Evolutionary conservation across 2,329 filamentous ascomycete genomes (phyloP).

Genomic region (Hymenoscyphus infarciens): DNA sequence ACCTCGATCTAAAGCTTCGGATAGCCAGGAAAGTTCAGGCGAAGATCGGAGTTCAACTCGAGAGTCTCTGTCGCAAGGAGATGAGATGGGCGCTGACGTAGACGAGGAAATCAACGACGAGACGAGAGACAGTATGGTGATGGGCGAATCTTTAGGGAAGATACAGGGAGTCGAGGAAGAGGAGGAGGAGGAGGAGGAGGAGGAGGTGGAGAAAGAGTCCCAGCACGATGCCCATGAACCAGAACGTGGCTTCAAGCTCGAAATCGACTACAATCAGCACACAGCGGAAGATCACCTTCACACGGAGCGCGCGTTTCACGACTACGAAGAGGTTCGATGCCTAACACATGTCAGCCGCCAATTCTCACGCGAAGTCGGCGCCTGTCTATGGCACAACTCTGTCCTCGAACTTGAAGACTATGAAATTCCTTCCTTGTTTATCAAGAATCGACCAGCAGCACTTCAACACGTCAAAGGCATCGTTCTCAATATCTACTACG

Average conservation of each 20-base stretch:
- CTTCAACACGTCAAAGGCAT: slow-evolving; percentile 5
- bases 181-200: not conserved
- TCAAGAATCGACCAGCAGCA: not conserved
- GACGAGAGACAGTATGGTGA: not conserved
- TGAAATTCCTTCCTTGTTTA: not conserved
- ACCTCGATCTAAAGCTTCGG: not conserved
- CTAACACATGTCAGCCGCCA: not conserved
- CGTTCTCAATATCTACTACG: not conserved
- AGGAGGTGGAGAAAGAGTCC: not conserved
- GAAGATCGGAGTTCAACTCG: not conserved
- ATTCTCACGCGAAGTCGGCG: not conserved
- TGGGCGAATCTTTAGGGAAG: not conserved
- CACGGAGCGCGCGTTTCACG: not conserved
- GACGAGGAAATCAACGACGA: not conserved
- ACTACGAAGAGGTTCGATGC: not conserved
- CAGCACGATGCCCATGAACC: not conserved
- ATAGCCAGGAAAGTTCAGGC: not conserved
- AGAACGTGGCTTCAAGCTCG: not conserved
- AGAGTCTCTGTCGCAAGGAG: not conserved
- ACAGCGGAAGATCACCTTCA: not conserved
- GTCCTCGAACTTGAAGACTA: not conserved
- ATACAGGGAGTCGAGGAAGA: too few relatives aligned
- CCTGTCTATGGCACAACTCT: slow-evolving; percentile 1
- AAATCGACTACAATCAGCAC: not conserved
- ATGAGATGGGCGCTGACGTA: not conserved